Evolutionary conservation across 2,329 filamentous ascomycete genomes (phyloP), one percentile per base, ranked within the genome.

Genomic region (Fusarium phyllophilum): DNA sequence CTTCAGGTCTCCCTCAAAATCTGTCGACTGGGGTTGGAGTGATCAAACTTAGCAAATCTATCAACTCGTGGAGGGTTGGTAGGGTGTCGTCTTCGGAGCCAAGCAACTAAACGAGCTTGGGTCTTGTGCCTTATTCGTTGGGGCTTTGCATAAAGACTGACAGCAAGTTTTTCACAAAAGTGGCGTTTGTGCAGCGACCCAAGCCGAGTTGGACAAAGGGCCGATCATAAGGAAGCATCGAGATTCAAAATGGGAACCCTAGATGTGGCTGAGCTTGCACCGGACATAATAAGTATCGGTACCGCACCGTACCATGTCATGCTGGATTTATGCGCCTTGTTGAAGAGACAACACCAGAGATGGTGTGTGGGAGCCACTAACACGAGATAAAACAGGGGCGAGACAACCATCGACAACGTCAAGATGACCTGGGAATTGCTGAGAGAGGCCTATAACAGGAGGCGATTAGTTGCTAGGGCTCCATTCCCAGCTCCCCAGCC

Each of bases 321-420:
- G 39, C 60, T 39, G 54, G 49, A 57, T 24, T n/a, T 29, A 46
- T 46, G 44, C 18, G 44, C 24, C 31, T 33, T 64, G 59, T 48
- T 48, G 36, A 52, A 48, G 64, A 54, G 48, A 45, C 34, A 48
- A 60, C 39, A 33, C 38, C 48, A 42, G 72, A 74, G 77, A 74
- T 75, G 79, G 79, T 80, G 79, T 78, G 78, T 70, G 64, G 73
- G 76, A 73, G 74, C 78, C 78, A 79, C 79, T 72, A 79, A 80
- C 78, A 80, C 79, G 79, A 79, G 77, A 76, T 68, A 72, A 73
- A 70, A 66, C 67, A 77, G 67, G 67, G 73, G 62, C 55, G 44
- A 70, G 54, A 46, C 49, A 61, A 29, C 55, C 42, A 56, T 59
- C 42, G 36, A 49, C 29, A 68, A 74, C 67, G 56, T 74, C 71